Evolutionary conservation across 2,329 filamentous ascomycete genomes (phyloP), one percentile per base, ranked within the genome.

Genomic region (Epichloe sibirici): DNA sequence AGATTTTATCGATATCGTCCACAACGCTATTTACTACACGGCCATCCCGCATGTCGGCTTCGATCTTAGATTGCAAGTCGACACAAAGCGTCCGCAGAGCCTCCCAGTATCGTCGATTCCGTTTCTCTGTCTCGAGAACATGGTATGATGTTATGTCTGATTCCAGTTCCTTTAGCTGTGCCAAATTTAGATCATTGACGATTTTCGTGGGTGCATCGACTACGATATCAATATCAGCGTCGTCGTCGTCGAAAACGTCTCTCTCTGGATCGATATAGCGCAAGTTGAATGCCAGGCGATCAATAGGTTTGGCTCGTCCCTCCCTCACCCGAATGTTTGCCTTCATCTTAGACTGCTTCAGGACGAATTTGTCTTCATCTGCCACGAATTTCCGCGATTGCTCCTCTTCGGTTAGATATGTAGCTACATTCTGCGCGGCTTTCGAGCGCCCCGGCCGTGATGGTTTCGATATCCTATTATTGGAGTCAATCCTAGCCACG

Each of bases 311-410:
- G 52, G 91, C 90, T 59, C 94, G 82, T 11, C 87, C 86, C 68
- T 94, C 90, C 60, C 90, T 88, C 45, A 97, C 90, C 42, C 93
- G 85, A 60, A 98, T 94, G 58, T 90, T 88, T 43, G 93, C 91
- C 74, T 96, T 97, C 74, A 94, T 97, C 76, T 97, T 98, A 46
- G 91, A 86, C 71, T 98, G 93, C 69, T 90, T 90, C 63, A 98
- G 74, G 53, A 97, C 93, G 64, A 98, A 98, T 58, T 86, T 84
- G 72, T 98, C 93, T 68, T 98, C 93, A 61, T 95, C 88, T 50
- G 91, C 88, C 21, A 97, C 88, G 76, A 93, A 98, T 63, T 85
- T 79, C 28, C 83, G 77, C 58, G 83, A 86, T 64, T 89, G 85
- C 63, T 90, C 84, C 61, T 90, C 86, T 64, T 89, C 81, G 53